Conservation (phyloP, 345 rosid genomes). For the Citrus reticulata region DNA sequence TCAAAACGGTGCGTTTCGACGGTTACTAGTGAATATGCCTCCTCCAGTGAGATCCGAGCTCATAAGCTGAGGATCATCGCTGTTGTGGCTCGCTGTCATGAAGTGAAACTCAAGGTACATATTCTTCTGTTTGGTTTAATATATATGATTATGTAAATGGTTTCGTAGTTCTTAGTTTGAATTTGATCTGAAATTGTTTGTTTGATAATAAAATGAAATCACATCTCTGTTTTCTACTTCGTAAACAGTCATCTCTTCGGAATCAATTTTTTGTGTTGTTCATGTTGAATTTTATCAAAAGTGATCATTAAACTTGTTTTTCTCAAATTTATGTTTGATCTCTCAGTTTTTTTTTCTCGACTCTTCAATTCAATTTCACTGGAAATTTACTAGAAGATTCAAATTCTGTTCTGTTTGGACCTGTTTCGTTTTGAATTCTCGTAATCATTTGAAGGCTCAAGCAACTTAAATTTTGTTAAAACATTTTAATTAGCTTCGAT, state of each 20-base stretch:
- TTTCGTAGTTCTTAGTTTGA: background rate
- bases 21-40: constrained; percentile 35
- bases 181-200: background rate
- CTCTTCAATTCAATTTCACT: background rate
- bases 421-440: background rate
- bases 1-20: constrained; percentile 35
- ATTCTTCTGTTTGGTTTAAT: background rate
- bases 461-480: background rate
- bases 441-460: background rate
- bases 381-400: background rate
- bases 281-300: background rate
- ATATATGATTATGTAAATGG: background rate
- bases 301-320: background rate
- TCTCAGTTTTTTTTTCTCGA: background rate
- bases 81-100: constrained; percentile 29
- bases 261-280: background rate
- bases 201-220: background rate
- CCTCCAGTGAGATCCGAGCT: constrained; percentile 28
- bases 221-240: background rate
- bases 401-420: background rate
- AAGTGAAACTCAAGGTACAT: constrained; percentile 55
- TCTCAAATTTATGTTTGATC: background rate
- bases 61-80: constrained; percentile 33
- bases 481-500: background rate
- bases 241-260: background rate